Base-by-base conservation (phyloP, 2,329 filamentous ascomycete genomes). In the Tolypocladium guangdongense region DNA sequence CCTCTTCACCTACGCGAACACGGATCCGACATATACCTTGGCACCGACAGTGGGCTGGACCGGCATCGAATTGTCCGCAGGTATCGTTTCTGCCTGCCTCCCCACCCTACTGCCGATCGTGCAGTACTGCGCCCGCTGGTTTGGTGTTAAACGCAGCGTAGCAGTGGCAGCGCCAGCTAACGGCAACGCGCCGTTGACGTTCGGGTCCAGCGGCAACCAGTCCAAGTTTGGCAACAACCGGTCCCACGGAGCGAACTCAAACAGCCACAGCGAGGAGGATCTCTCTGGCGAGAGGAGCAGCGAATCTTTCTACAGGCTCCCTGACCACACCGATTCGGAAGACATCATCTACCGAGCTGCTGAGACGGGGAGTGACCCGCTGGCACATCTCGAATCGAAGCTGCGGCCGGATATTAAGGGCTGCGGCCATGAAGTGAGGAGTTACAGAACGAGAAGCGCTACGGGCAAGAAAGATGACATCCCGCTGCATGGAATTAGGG, bases 71-170 rank as follows among this genome's bases (percentile, higher is more conserved):
- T 72, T 74, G 62, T 68, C 74, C 0, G 71, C 72, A 0, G 78
- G 76, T 50, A 77, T 81, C 57, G 67, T 78, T 45, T 77, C 76
- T 0, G 77, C 77, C 7, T 78, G 75, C 56, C 72, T 80, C 0
- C 78, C 78, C 0, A 78, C 77, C 0, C 65, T 80, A 39, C 70
- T 75, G 7, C 76, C 76, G 3, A 68, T 76, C 16, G 57, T 78
- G 35, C 64, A 66, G 4, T 20, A 59, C 11, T 64, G 73, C 8
- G 65, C 71, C 3, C 67, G 71, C 6, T 67, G 63, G 3, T 57
- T 74, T 12, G 70, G 73, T n/a, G 66, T 75, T 20, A 74, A 73
- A 36, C 52, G 47, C n/a, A 36, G 52, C 20, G 11, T 54, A 58
- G 63, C 11, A 48, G 62, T 54, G 59, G 63, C 11, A 48, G 62